These are phyloP conservation scores for Amphirosellinia nigrospora DNA, from an alignment of 495 filamentous ascomycete species.

Conservation along the genomic window DNA sequence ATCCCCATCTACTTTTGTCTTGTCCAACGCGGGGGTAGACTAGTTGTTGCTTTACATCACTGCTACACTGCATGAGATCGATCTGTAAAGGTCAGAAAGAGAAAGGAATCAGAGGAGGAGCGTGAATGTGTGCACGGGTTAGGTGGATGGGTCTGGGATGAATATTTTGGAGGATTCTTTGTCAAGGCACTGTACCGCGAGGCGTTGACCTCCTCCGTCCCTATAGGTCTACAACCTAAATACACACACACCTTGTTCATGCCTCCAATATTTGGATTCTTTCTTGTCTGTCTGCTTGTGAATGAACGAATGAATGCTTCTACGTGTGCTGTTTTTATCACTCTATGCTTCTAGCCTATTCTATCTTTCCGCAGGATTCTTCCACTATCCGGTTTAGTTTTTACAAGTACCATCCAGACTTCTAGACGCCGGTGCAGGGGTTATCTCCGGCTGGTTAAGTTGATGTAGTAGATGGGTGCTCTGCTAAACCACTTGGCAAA, in stretches of 20 bases:
- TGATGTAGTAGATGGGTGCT: too few relatives aligned
- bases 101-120: neutral
- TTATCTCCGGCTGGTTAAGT: too few relatives aligned
- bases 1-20: neutral
- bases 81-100: neutral
- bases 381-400: neutral
- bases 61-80: neutral
- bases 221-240: constrained; percentile 17
- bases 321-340: neutral
- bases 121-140: neutral
- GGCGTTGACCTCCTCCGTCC: neutral
- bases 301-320: neutral
- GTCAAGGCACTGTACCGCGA: neutral
- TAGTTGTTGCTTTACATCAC: neutral
- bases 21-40: constrained; percentile 10
- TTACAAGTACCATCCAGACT: neutral
- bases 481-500: too few relatives aligned
- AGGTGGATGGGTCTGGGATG: neutral
- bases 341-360: neutral
- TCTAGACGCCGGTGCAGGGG: neutral
- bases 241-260: constrained; percentile 15
- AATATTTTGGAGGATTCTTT: constrained; percentile 5
- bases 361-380: neutral
- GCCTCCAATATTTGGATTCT: neutral
- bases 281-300: constrained; percentile 4